phyloP scores from a whole-genome alignment of 2,329 filamentous ascomycete genomes.

The Phoma sp. region DNA sequence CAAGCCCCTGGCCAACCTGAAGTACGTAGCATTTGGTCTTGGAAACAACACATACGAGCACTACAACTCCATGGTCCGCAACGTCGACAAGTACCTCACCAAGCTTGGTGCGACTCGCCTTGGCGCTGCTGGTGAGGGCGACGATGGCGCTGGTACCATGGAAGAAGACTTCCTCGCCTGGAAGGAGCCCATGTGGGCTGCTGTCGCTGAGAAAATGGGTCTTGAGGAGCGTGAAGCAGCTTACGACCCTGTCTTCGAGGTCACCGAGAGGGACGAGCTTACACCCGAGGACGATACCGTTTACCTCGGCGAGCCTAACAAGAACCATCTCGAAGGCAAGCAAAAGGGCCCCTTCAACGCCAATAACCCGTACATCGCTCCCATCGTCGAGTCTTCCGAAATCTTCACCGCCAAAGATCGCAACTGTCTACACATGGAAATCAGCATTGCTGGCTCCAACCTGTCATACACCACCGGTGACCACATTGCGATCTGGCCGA shows the following conservation, averaged over 20 bases:
- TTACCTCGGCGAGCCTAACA: slow-evolving; percentile 95
- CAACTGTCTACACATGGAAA: slow-evolving; percentile 96
- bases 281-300: slow-evolving; percentile 78
- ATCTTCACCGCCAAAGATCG: slow-evolving; percentile 87
- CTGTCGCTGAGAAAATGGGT: slow-evolving; percentile 79
- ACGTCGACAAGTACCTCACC: slow-evolving; percentile 79
- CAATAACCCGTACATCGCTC: slow-evolving; percentile 96
- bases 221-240: slow-evolving; percentile 94
- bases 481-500: slow-evolving; percentile 97
- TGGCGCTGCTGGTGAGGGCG: slow-evolving; percentile 88
- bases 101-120: slow-evolving; percentile 85
- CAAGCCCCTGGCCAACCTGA: slow-evolving; percentile 78
- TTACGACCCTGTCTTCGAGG: slow-evolving; percentile 90
- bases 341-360: slow-evolving; percentile 91
- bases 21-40: slow-evolving; percentile 93
- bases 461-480: slow-evolving; percentile 95
- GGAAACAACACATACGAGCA: slow-evolving; percentile 99
- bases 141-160: slow-evolving; percentile 98
- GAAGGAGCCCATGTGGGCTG: slow-evolving; percentile 99
- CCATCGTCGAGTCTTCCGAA: slow-evolving; percentile 88
- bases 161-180: slow-evolving; percentile 98
- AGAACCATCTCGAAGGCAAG: slow-evolving; percentile 86
- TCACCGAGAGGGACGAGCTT: slow-evolving; percentile 77
- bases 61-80: slow-evolving; percentile 98
- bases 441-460: slow-evolving; percentile 88